Percentiles rank a stretch among this genome's conserved stretches.
Evolutionary conservation across 2,329 filamentous ascomycete genomes (phyloP).

Genomic region (Zymoseptoria ardabiliae): DNA sequence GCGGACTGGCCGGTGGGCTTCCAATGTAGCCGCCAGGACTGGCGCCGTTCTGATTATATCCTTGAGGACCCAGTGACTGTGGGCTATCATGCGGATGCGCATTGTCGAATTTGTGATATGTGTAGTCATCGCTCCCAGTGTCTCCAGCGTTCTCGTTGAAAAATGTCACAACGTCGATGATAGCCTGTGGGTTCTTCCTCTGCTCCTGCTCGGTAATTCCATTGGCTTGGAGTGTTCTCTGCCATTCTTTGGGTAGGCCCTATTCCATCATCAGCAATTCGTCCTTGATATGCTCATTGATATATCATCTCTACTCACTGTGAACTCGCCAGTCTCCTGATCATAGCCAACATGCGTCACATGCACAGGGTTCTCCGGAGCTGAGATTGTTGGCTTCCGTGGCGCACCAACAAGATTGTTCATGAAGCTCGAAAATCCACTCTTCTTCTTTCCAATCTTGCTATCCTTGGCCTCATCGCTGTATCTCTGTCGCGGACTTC

Average conservation of each 20-base stretch:
- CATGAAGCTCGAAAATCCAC: slow-evolving; percentile 80
- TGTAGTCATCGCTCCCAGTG: slow-evolving; percentile 70
- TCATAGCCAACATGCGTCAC: slow-evolving; percentile 98
- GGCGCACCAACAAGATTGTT: slow-evolving; percentile 77
- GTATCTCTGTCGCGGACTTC: slow-evolving; percentile 58
- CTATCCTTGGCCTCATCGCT: slow-evolving; percentile 69
- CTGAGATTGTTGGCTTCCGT: slow-evolving; percentile 89
- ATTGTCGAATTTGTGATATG: slow-evolving; percentile 94
- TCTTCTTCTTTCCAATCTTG: slow-evolving; percentile 65
- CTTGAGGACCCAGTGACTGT: slow-evolving; percentile 26
- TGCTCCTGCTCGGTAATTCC: slow-evolving; percentile 95
- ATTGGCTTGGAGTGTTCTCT: slow-evolving; percentile 87
- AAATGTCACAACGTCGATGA: slow-evolving; percentile 91
- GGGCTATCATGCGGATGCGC: slow-evolving; percentile 53
- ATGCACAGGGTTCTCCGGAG: slow-evolving; percentile 93
- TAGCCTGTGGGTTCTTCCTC: slow-evolving; percentile 89
- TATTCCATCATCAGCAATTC: slow-evolving; percentile 9
- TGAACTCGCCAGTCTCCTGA: slow-evolving; percentile 92
- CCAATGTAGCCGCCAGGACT: slow-evolving; percentile 51
- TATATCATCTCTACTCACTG: slow-evolving; percentile 50
- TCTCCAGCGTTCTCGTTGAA: slow-evolving; percentile 89
- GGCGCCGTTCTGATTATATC: slow-evolving; percentile 20
- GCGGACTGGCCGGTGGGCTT: slow-evolving; percentile 74
- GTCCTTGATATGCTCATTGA: slow-evolving; percentile 3
- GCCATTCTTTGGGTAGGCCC: slow-evolving; percentile 97